Conservation (phyloP, 2,329 filamentous ascomycete genomes). For the Sporothrix luriei region DNA sequence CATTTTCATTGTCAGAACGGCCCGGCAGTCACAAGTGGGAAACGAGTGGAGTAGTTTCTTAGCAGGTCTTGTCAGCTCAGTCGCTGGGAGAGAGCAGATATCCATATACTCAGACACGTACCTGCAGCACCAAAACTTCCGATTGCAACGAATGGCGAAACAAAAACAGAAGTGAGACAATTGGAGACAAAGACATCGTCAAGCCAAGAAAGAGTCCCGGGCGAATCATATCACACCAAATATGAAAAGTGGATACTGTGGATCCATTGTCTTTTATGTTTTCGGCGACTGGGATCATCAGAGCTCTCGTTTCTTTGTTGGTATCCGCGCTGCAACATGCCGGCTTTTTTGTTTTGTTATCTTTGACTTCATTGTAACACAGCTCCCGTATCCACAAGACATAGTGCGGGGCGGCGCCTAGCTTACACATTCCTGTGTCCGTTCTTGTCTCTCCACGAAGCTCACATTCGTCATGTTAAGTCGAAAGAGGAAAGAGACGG, state of each 20-base stretch:
- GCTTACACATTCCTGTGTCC: background rate
- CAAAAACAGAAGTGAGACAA: slow-evolving; percentile 16
- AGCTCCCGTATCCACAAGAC: slow-evolving; percentile 3
- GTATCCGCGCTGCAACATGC: background rate
- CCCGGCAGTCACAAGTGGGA: background rate
- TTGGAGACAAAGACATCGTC: slow-evolving; percentile 19
- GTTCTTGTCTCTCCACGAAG: slow-evolving; percentile 7
- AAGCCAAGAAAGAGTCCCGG: slow-evolving; percentile 13
- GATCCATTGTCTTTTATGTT: slow-evolving; percentile 1
- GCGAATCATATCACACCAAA: slow-evolving; percentile 24
- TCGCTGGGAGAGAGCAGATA: background rate
- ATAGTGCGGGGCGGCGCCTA: background rate
- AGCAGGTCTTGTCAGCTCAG: background rate
- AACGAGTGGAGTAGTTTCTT: background rate
- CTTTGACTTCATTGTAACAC: background rate
- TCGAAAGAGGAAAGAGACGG: background rate
- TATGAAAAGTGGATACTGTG: background rate
- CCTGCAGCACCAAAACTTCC: background rate
- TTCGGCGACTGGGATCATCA: slow-evolving; percentile 19
- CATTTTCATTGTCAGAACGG: too few relatives aligned
- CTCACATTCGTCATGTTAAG: background rate
- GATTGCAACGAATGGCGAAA: background rate
- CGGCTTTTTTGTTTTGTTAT: background rate
- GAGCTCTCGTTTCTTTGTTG: background rate
- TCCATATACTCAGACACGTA: background rate